Base-by-base conservation (phyloP, 2,329 filamentous ascomycete species). In the Orbilia javanica region DNA sequence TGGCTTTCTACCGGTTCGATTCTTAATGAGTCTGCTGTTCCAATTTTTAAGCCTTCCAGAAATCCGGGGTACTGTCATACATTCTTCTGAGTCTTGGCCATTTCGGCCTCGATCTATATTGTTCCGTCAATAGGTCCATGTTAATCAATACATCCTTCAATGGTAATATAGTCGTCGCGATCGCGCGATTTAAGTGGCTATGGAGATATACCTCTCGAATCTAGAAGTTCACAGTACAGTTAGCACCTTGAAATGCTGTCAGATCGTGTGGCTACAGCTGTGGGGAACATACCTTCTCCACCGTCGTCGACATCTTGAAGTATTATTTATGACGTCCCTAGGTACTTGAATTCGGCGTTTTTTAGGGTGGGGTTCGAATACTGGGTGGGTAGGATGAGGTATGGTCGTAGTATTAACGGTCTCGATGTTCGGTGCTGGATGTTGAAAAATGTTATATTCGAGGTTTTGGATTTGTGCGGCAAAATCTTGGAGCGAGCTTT, bases 71-170 rank as follows among this genome's bases (percentile, higher is more conserved):
- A 25, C 13, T 13, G 27, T 27, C 66, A 8, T 72, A 78, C 74
- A 86, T 97, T 97, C 87, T 97, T 97, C 85, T 98, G 94, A 83
- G 94, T 97, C 86, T 89, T 89, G 87, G 94, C 93, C 95, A 97
- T 97, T 91, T 95, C 83, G 55, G 62, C 25, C 55, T 71, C 44
- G 50, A 79, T 80, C 75, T 73, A 64, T 68, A 20, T 39, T 39
- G 34, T 22, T 50, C 11, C 34, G n/a, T 8, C 10, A 3, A 27
- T 22, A 8, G 31, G 55, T 1, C 22, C 64, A 65, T 57, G 55
- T 66, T 39, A 78, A 52, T 48, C 18, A 52, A 39, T 29, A 44
- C 7, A 6, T 65, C 8, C 42, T 13, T 25, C 34, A 7, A 13
- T 7, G 22, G 11, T 25, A 46, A 11, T 27, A 46, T 42, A 34